These are phyloP conservation scores for Paraglomus brasilianum DNA, from an alignment of 192 early-diverging fungal species.

Conservation along the genomic window DNA sequence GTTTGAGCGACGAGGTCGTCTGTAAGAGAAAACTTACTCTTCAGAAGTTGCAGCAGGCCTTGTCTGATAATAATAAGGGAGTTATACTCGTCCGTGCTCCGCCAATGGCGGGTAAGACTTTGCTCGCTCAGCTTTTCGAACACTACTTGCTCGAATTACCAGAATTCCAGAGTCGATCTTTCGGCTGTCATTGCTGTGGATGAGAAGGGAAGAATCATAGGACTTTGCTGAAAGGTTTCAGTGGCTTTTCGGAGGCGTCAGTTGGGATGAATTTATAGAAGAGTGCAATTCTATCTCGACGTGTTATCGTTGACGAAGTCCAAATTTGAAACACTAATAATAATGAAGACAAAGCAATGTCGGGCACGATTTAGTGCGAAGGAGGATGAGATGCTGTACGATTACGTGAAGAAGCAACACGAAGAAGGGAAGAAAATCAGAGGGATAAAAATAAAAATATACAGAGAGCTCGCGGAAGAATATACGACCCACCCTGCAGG, in stretches of 20 bases:
- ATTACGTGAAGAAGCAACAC: too few species aligned
- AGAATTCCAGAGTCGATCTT: constrained; percentile 6
- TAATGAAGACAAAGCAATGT: too few species aligned
- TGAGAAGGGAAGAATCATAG: background rate
- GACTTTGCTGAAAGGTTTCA: constrained; percentile 8
- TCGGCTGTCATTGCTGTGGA: constrained; percentile 27
- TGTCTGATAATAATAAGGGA: background rate
- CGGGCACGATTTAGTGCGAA: too few species aligned
- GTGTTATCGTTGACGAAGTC: constrained; percentile 30
- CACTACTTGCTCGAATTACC: background rate
- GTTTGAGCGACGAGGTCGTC: background rate
- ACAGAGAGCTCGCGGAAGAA: too few species aligned
- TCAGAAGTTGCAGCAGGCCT: background rate
- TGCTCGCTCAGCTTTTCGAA: constrained; percentile 16
- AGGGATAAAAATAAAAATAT: too few species aligned
- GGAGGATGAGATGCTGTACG: too few species aligned
- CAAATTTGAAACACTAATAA: too few species aligned
- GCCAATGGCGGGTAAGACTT: constrained; percentile 27
- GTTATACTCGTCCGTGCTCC: constrained; percentile 26
- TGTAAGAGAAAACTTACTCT: background rate
- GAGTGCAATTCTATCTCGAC: constrained; percentile 17
- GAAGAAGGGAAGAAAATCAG: too few species aligned
- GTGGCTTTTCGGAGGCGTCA: background rate
- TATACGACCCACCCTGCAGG: too few species aligned
- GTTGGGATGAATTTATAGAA: constrained; percentile 12